Conservation (phyloP, 192 early-diverging fungal species). For the Mortierella claussenii region DNA sequence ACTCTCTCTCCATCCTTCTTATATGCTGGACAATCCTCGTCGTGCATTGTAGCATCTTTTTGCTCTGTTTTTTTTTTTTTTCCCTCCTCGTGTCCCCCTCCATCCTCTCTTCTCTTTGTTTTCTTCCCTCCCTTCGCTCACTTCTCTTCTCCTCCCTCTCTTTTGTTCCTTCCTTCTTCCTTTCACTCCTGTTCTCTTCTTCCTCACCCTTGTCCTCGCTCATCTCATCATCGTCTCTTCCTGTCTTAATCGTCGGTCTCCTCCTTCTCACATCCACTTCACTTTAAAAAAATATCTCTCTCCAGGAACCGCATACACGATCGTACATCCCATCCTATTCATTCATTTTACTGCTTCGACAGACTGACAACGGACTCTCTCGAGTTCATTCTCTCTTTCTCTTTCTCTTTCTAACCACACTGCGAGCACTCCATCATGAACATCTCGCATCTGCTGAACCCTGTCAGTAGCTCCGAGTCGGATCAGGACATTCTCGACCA, state of each 20-base stretch:
- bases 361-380: too few species aligned
- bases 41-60: too few species aligned
- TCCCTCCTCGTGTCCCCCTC: background rate
- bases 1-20: too few species aligned
- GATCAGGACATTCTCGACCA: slow-evolving; percentile 8
- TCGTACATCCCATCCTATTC: too few species aligned
- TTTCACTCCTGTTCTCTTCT: background rate
- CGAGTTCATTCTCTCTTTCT: too few species aligned
- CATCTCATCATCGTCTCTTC: background rate
- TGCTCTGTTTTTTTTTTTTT: background rate
- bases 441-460: slow-evolving; percentile 6
- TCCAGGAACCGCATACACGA: too few species aligned
- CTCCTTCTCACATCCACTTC: too few species aligned
- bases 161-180: background rate
- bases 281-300: too few species aligned
- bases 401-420: background rate
- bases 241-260: too few species aligned
- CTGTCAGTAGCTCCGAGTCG: slow-evolving; percentile 14
- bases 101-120: background rate
- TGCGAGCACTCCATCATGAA: slow-evolving; percentile 13
- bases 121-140: background rate
- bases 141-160: background rate
- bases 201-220: background rate
- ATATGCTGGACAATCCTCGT: too few species aligned
- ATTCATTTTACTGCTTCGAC: too few species aligned